These are phyloP conservation scores for Zizania palustris DNA, from an alignment of 202 grass and related monocot species.

Conservation along the genomic window DNA sequence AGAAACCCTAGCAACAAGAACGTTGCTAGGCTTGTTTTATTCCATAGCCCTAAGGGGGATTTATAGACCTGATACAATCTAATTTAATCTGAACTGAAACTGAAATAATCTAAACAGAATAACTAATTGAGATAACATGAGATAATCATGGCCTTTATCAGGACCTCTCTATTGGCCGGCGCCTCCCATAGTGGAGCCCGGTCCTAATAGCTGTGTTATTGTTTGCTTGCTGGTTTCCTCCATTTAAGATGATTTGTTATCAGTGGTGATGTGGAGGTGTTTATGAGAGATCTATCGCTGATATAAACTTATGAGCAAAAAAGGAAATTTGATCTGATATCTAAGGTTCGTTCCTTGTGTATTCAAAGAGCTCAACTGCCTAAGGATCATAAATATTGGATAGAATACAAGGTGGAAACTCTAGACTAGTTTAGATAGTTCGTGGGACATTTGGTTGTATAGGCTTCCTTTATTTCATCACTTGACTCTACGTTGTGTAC, in stretches of 20 bases:
- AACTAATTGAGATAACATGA: too few relatives aligned
- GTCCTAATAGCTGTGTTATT: too few relatives aligned
- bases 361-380: neutral
- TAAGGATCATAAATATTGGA: too few relatives aligned
- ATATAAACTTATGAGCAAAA: neutral
- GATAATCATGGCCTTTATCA: too few relatives aligned
- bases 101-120: too few relatives aligned
- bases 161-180: too few relatives aligned
- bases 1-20: too few relatives aligned
- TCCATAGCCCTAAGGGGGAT: too few relatives aligned
- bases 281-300: neutral
- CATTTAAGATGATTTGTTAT: neutral
- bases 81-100: too few relatives aligned
- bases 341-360: neutral
- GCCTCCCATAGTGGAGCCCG: too few relatives aligned
- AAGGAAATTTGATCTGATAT: neutral
- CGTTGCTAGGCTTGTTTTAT: too few relatives aligned
- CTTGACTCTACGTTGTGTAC: neutral
- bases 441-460: neutral
- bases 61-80: too few relatives aligned
- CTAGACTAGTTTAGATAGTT: neutral
- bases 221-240: neutral
- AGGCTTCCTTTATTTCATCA: neutral
- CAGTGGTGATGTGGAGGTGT: neutral
- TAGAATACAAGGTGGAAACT: neutral